phyloP scores from a whole-genome alignment of 139 green algal species.

The Chlorella sp. region DNA sequence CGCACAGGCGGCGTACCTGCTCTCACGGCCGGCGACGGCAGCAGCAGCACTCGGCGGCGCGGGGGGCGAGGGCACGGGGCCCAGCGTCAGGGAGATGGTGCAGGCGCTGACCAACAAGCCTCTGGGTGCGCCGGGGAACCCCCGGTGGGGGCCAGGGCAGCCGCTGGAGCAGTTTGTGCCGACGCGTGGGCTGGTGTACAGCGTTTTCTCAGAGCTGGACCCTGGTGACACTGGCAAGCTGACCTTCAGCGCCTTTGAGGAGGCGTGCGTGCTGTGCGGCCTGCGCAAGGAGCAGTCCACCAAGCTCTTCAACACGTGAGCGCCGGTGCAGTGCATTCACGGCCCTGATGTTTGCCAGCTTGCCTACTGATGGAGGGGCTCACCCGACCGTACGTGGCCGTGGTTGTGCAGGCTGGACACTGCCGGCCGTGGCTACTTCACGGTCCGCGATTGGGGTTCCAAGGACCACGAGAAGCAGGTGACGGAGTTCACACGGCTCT shows the following conservation, averaged over 20 bases:
- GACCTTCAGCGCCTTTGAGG: constrained; percentile 20
- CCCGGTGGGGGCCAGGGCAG: background rate
- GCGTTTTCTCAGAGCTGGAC: constrained; percentile 16
- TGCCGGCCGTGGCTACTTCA: constrained; percentile 12
- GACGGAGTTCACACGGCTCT: constrained; percentile 16
- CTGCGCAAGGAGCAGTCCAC: constrained; percentile 4
- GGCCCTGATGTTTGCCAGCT: background rate
- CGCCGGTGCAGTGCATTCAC: background rate
- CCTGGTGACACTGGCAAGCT: constrained; percentile 13
- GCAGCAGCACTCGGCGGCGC: too few species aligned
- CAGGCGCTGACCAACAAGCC: background rate
- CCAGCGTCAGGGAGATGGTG: background rate
- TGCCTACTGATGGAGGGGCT: constrained; percentile 9
- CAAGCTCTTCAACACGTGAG: constrained; percentile 18
- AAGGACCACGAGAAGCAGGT: constrained; percentile 1
- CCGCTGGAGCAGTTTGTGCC: constrained; percentile 8
- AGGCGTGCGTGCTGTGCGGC: constrained; percentile 15
- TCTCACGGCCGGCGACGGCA: background rate
- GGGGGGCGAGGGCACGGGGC: background rate
- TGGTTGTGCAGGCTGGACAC: constrained; percentile 14
- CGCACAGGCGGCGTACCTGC: background rate
- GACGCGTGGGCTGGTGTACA: constrained; percentile 17
- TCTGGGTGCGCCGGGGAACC: constrained; percentile 2
- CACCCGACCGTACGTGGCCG: constrained; percentile 16
- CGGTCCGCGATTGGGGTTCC: constrained; percentile 13